Evolutionary conservation across 2,329 filamentous ascomycete genomes (phyloP), one percentile per base, ranked within the genome.

Genomic region (Calonectria pauciramosa): DNA sequence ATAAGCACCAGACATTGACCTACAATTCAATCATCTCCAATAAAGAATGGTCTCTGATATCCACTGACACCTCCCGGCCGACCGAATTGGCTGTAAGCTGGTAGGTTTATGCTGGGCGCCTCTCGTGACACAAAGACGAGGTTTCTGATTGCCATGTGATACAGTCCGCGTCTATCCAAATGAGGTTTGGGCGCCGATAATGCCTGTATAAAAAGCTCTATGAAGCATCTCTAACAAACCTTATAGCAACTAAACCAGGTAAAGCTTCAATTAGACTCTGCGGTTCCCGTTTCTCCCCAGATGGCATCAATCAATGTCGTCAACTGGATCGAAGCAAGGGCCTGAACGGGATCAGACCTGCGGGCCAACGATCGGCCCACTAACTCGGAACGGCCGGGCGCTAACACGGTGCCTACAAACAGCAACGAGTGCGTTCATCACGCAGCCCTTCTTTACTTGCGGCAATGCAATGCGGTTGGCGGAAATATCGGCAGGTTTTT

Each of bases 321-420:
- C 52, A 69, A 59, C 59, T 38, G 71, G 59, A 72, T 47, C 54
- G 28, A 64, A 51, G 34, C 52, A 70, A 49, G 26, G 36, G 30
- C 71, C 68, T 44, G 28, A 71, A 56, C 34, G 65, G 70, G 54
- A 59, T 44, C 72, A 68, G 69, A 47, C 34, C 49, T 26, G 26
- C 52, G 44, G 68, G 68, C 63, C 44, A 70, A 32, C 32, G 66
- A 64, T 71, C 64, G 72, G 56, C 64, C 72, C 72, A 74, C 72
- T 52, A 49, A 59, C 68, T 74, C 72, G 72, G 69, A 66, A 70
- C 13, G 51, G 30, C 67, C 71, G 71, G 71, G 54, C 49, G 32
- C 68, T 38, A 59, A 63, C 44, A 68, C 14, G 41, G 36, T 30
- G 20, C 26, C 56, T 63, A 38, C 34, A 65, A 65, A 54, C 32